Percentiles rank a stretch among this genome's conserved stretches.
Conservation (phyloP, 1,139 yeast genomes). For the Scheffersomyces cryptocercus region DNA sequence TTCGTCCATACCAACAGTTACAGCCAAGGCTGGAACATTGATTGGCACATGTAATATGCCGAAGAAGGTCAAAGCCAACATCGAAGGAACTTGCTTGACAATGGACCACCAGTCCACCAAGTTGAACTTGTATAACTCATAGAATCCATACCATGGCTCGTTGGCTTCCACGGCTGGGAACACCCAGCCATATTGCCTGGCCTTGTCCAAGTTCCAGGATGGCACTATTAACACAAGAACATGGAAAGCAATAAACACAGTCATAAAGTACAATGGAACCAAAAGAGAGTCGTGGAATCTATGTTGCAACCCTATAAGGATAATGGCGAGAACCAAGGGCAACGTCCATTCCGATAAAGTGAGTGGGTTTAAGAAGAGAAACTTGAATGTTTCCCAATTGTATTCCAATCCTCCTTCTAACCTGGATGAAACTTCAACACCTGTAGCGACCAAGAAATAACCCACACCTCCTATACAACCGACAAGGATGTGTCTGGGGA, state of each 20-base stretch:
- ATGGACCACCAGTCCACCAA: conserved; percentile 75
- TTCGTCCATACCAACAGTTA: conserved; percentile 81
- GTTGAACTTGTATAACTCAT: conserved; percentile 66
- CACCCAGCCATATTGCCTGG: conserved; percentile 82
- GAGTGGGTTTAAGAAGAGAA: conserved; percentile 39
- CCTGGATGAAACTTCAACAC: conserved; percentile 84
- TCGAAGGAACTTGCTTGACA: conserved; percentile 75
- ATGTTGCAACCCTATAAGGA: conserved; percentile 64
- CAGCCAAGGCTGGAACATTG: conserved; percentile 95
- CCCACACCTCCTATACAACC: conserved; percentile 99
- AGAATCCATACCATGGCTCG: conserved; percentile 89
- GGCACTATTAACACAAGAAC: conserved; percentile 66
- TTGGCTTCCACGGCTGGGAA: conserved; percentile 66
- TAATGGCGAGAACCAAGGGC: conserved; percentile 64
- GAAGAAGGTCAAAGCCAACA: conserved; percentile 93
- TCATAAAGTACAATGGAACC: conserved; percentile 78
- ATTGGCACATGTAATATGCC: conserved; percentile 96
- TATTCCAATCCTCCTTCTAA: conserved; percentile 73
- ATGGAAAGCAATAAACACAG: conserved; percentile 71
- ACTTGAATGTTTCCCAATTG: conserved; percentile 53
- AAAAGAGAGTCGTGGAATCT: conserved; percentile 70
- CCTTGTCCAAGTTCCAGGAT: conserved; percentile 55
- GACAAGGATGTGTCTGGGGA: conserved; percentile 92
- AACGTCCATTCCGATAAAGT: conserved; percentile 67
- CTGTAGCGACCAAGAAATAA: conserved; percentile 85